phyloP scores from a whole-genome alignment of 176 grass and related monocot species.

The Oryza longistaminata region DNA sequence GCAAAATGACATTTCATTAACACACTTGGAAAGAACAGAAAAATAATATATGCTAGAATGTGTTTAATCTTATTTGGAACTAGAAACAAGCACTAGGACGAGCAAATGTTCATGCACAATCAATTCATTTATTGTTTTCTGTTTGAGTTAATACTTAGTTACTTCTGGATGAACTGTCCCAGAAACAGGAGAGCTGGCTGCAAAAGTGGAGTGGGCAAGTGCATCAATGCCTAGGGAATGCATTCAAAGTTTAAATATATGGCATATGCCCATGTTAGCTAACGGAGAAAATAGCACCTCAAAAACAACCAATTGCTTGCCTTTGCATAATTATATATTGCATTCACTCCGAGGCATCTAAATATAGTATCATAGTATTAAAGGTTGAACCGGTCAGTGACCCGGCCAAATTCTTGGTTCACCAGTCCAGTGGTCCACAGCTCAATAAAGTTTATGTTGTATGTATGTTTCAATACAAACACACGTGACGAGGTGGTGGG shows the following conservation, averaged over 20 bases:
- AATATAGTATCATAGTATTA: too few relatives aligned
- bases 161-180: too few relatives aligned
- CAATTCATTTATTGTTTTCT: neutral
- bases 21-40: neutral
- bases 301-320: neutral
- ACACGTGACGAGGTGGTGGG: neutral
- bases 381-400: neutral
- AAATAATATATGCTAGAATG: neutral
- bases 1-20: constrained; percentile 16
- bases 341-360: too few relatives aligned
- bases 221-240: neutral
- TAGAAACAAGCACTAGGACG: neutral
- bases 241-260: neutral
- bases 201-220: neutral
- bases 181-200: too few relatives aligned
- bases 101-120: neutral
- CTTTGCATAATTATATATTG: neutral
- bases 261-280: neutral
- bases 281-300: neutral
- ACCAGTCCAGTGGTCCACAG: neutral
- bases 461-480: neutral
- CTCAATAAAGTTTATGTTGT: neutral
- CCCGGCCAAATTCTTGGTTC: neutral
- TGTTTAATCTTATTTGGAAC: neutral
- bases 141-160: neutral